Base-by-base conservation (phyloP, 768 basidiomycete species). In the Macrolepiota albuminosa region DNA sequence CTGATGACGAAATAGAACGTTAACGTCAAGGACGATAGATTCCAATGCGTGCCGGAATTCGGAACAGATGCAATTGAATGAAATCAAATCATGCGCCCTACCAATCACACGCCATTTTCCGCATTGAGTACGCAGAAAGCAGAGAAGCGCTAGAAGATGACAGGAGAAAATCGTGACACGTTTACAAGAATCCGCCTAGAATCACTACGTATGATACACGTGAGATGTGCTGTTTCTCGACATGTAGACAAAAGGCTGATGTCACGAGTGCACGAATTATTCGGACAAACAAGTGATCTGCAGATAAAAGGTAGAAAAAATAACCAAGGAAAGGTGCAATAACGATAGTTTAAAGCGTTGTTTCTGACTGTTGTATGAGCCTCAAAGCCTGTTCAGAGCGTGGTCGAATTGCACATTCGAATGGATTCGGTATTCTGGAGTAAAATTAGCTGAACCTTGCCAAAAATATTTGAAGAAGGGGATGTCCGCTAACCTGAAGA, bases 401-500 rank as follows among this genome's bases (percentile, higher is more conserved):
- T 5, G 82, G 82, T 39, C 78, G 74, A 37, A 84, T 79, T 48
- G 78, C 76, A 66, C 78, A 82, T 52, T 74, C 66, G 70, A 84
- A 84, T 11, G 73, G 67, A 52, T 73, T 75, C 7, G 83, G 83
- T n/a, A 69, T 76, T 64, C 83, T 83, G 52, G 34, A 57, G 18
- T 29, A 54, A 49, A 53, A 61, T 40, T 14, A 57, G 21, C 50
- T 60, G 11, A 37, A 43, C 45, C 46, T 48, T 31, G 52, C 57
- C 51, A 57, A 54, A 33, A 45, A 46, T 57, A 33, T 11, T 26
- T 26, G 29, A 29, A 56, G 33, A 51, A 36, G 31, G 26, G 26
- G 11, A 37, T n/a, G 50, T 46, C 54, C 39, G 60, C 80, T 51
- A 48, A 85, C 84, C 86, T 79, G 73, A 88, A 87, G 45, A 88